Base-by-base conservation (phyloP, 176 grass and related monocot species). In the Puya raimondii region DNA sequence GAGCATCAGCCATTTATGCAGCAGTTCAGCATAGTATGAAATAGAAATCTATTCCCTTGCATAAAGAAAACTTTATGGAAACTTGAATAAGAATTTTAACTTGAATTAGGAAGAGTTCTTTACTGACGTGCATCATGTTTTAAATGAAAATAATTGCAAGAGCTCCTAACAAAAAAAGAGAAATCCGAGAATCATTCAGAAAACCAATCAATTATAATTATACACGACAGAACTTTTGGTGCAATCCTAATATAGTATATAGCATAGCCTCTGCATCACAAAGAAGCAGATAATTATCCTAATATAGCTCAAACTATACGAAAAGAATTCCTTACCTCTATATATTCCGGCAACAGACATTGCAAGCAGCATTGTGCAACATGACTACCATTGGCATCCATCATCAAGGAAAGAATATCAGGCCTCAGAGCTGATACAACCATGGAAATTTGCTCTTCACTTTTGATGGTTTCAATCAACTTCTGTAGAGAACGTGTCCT, bases 401-500 rank as follows among this genome's bases (percentile, higher is more conserved):
- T 85, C 82, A 97, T 90, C 80, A 97, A 77, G 70, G 52, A 63
- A 29, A 81, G 72, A 47, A 74, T 71, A 52, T 67, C 89, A 64
- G 84, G 80, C 70, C 67, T 81, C 74, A 97, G 59, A 66, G 89
- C 70, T 49, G 71, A 81, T 17, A 88, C 83, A 68, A 92, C 72
- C 82, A 78, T 87, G 5, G 72, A 85, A 75, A 76, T 54, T 74
- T 91, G 80, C 54, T 85, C 71, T 0, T 53, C 65, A 23, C 17
- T 75, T 75, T 67, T 83, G 57, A 88, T 65, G 59, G 80, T 87
- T 54, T 92, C 93, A 69, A 97, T 85, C 68, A 97, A 65, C 82
- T 92, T 97, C 74, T 97, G 93, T 58, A 97, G 84, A 13, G 79
- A 82, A 66, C 89, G 89, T 15, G 93, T 88, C 71, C 93, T 92